phyloP scores from a whole-genome alignment of 305 asterid species.

The Fraxinus floribunda region DNA sequence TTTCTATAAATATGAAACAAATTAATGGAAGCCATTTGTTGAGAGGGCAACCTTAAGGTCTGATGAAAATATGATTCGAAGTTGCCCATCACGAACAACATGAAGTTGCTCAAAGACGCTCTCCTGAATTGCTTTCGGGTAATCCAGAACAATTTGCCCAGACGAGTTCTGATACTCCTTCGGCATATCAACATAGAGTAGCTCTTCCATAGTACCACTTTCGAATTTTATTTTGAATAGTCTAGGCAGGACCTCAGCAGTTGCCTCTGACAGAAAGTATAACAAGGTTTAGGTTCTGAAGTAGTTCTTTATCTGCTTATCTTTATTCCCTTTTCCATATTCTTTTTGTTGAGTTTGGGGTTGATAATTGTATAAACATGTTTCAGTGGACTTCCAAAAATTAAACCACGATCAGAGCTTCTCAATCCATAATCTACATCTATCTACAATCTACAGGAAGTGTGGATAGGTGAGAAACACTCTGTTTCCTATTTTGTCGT shows the following conservation, averaged over 20 bases:
- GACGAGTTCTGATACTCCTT: slow-evolving; percentile 67
- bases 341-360: slow-evolving; percentile 13
- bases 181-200: slow-evolving; percentile 77
- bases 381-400: slow-evolving; percentile 9
- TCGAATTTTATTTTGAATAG: slow-evolving; percentile 77
- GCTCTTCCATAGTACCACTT: slow-evolving; percentile 74
- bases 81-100: slow-evolving; percentile 80
- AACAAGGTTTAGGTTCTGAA: slow-evolving; percentile 25
- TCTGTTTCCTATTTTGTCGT: neutral
- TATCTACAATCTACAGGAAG: neutral
- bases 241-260: slow-evolving; percentile 76
- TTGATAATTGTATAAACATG: slow-evolving; percentile 8
- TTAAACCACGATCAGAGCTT: slow-evolving; percentile 8
- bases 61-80: slow-evolving; percentile 74
- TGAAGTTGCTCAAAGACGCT: slow-evolving; percentile 79
- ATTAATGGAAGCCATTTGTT: slow-evolving; percentile 6
- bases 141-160: slow-evolving; percentile 74
- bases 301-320: neutral
- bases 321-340: slow-evolving; percentile 1
- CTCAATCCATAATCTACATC: neutral
- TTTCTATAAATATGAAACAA: slow-evolving; percentile 6
- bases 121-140: slow-evolving; percentile 81
- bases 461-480: neutral
- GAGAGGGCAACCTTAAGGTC: slow-evolving; percentile 62
- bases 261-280: slow-evolving; percentile 60